phyloP scores from a whole-genome alignment of 2,329 filamentous ascomycete species.

The Hymenoscyphus linearis region DNA sequence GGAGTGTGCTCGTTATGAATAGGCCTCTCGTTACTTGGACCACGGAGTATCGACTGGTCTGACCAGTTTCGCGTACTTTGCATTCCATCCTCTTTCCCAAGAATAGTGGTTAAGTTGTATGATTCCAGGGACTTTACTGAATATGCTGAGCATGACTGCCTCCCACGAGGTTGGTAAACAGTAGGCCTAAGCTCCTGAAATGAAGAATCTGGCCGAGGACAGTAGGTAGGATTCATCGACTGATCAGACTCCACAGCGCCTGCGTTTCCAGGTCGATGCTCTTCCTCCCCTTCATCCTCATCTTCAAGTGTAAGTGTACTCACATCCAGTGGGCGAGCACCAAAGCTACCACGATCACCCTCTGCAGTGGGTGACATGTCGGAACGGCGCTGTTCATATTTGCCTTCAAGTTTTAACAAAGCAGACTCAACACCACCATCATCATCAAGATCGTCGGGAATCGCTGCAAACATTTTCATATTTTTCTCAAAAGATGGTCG shows the following conservation, averaged over 20 bases:
- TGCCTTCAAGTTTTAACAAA: conserved; percentile 85
- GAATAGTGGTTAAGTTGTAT: conserved; percentile 70
- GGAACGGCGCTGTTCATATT: conserved; percentile 54
- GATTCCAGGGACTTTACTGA: conserved; percentile 65
- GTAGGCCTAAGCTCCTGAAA: conserved; percentile 25
- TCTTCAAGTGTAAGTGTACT: conserved; percentile 21
- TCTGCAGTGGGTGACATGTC: conserved; percentile 19
- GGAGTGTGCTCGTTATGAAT: conserved; percentile 23
- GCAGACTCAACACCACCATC: conserved; percentile 92
- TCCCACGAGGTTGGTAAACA: conserved; percentile 27
- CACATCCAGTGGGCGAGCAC: conserved; percentile 20
- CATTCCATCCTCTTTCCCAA: conserved; percentile 53
- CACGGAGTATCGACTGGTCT: conserved; percentile 49
- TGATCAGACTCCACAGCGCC: conserved; percentile 40
- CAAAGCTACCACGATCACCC: conserved; percentile 26
- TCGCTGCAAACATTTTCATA: conserved; percentile 77
- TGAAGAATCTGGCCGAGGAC: conserved; percentile 13
- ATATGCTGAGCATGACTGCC: conserved; percentile 36
- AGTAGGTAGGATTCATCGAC: conserved; percentile 34
- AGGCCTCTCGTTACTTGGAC: conserved; percentile 38
- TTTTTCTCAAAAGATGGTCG: conserved; percentile 81
- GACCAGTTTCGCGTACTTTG: conserved; percentile 45
- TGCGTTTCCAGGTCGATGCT: conserved; percentile 37
- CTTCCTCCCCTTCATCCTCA: conserved; percentile 34
- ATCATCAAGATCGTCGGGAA: conserved; percentile 73